These are phyloP conservation scores for Corrigiola litoralis DNA, from an alignment of 179 eudicot species.

Conservation along the genomic window DNA sequence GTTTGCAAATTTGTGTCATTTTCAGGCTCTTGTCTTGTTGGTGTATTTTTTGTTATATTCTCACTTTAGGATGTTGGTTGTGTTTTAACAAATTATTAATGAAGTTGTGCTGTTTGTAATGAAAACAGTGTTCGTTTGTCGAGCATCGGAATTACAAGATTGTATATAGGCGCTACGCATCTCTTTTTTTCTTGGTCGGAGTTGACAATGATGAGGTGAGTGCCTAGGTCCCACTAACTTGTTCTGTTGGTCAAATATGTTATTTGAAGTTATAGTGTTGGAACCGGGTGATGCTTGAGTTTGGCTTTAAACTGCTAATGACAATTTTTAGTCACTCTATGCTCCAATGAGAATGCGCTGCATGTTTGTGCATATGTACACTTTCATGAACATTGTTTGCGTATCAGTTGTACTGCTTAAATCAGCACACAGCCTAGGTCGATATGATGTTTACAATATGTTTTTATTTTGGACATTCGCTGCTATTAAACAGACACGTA, in stretches of 20 bases:
- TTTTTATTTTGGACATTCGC: background rate
- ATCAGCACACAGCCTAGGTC: background rate
- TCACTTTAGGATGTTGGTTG: background rate
- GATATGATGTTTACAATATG: background rate
- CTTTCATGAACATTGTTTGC: background rate
- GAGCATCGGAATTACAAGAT: slow-evolving; percentile 99
- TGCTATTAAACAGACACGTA: background rate
- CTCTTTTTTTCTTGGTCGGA: slow-evolving; percentile 93
- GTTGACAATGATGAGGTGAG: slow-evolving; percentile 98
- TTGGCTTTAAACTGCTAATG: background rate
- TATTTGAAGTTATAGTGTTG: background rate
- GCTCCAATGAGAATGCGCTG: background rate
- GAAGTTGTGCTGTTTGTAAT: background rate
- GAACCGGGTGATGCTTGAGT: background rate
- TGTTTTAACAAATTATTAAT: background rate
- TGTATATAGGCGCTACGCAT: slow-evolving; percentile 94
- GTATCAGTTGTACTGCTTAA: background rate
- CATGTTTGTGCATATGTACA: background rate
- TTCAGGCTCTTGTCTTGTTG: background rate
- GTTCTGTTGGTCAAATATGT: background rate
- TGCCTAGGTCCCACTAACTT: slow-evolving; percentile 1
- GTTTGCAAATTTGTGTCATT: background rate
- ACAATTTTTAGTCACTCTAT: background rate
- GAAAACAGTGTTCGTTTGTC: slow-evolving; percentile 94
- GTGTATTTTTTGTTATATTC: background rate